phyloP scores from a whole-genome alignment of 1,284 basidiomycete genomes.

The Prillingera fragicola region DNA sequence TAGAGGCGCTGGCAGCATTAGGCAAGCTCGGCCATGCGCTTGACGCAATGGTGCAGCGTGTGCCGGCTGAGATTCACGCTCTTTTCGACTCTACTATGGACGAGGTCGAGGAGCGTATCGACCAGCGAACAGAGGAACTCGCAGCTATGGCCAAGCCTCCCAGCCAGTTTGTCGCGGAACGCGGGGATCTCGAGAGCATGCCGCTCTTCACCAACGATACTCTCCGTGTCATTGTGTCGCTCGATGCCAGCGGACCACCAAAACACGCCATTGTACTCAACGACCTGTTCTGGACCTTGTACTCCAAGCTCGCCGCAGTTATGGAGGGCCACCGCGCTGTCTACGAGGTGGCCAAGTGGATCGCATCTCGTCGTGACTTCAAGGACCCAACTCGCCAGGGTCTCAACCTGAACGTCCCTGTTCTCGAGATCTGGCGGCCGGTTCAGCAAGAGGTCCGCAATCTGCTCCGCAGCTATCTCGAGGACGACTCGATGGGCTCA shows the following conservation, averaged over 20 bases:
- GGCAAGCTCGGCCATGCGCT: slow-evolving; percentile 81
- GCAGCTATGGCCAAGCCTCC: slow-evolving; percentile 16
- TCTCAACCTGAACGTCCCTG: slow-evolving; percentile 58
- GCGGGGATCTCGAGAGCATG: slow-evolving; percentile 14
- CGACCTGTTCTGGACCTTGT: slow-evolving; percentile 97
- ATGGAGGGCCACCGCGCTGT: slow-evolving; percentile 85
- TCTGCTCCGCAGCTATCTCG: slow-evolving; percentile 85
- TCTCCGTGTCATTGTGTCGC: slow-evolving; percentile 62
- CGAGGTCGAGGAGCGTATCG: slow-evolving; percentile 70
- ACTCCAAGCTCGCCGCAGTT: slow-evolving; percentile 94
- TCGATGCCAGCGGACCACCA: slow-evolving; percentile 69
- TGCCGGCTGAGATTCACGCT: slow-evolving; percentile 76
- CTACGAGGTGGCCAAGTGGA: slow-evolving; percentile 82
- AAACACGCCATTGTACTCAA: slow-evolving; percentile 76
- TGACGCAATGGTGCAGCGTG: slow-evolving; percentile 76
- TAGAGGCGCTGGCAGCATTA: slow-evolving; percentile 85
- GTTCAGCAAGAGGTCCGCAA: slow-evolving; percentile 85
- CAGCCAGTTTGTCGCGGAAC: slow-evolving; percentile 14
- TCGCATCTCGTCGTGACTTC: slow-evolving; percentile 80
- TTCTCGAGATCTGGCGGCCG: slow-evolving; percentile 86
- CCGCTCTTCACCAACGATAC: slow-evolving; percentile 24
- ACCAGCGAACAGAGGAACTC: slow-evolving; percentile 26
- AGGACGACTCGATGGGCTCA: slow-evolving; percentile 75
- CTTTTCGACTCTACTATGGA: slow-evolving; percentile 82
- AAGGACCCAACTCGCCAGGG: slow-evolving; percentile 73